Conservation (phyloP, 2,329 filamentous ascomycete genomes). For the Calonectria pauciramosa region DNA sequence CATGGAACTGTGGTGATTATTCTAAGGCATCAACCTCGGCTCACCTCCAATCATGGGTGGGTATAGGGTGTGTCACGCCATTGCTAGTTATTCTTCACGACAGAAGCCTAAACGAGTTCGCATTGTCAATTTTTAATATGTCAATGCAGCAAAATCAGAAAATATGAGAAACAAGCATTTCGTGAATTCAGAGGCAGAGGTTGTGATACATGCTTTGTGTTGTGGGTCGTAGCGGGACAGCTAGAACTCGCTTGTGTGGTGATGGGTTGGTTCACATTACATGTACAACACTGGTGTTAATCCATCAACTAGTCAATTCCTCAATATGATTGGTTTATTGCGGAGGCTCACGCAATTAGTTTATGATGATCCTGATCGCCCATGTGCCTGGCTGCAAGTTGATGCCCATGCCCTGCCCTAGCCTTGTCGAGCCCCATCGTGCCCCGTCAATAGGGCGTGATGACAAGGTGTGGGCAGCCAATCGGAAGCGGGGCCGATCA, state of each 20-base stretch:
- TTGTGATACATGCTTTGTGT: background rate
- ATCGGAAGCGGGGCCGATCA: slow-evolving; percentile 15
- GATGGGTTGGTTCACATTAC: too few species aligned
- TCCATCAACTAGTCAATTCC: background rate
- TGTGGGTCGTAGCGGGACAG: background rate
- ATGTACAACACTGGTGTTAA: background rate
- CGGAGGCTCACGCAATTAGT: background rate
- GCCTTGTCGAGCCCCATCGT: slow-evolving; percentile 10
- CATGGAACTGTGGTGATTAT: background rate
- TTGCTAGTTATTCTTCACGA: background rate
- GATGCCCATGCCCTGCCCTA: background rate
- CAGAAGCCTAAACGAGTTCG: too few species aligned
- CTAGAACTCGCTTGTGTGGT: background rate
- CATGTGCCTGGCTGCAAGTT: background rate
- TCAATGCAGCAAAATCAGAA: too few species aligned
- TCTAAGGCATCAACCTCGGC: fast-evolving
- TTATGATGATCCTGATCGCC: background rate
- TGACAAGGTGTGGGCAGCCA: slow-evolving; percentile 22
- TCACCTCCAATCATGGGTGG: too few species aligned
- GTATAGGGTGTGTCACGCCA: background rate
- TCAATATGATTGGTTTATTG: background rate
- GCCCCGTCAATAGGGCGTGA: slow-evolving; percentile 28
- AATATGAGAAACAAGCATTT: too few species aligned
- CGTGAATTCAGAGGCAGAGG: background rate
- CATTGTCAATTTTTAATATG: too few species aligned